A percentile compares a stretch with the other conserved stretches of the same genome.
Evolutionary conservation across 495 filamentous ascomycete species (phyloP).

Genomic region (Penicillium chermesinum): DNA sequence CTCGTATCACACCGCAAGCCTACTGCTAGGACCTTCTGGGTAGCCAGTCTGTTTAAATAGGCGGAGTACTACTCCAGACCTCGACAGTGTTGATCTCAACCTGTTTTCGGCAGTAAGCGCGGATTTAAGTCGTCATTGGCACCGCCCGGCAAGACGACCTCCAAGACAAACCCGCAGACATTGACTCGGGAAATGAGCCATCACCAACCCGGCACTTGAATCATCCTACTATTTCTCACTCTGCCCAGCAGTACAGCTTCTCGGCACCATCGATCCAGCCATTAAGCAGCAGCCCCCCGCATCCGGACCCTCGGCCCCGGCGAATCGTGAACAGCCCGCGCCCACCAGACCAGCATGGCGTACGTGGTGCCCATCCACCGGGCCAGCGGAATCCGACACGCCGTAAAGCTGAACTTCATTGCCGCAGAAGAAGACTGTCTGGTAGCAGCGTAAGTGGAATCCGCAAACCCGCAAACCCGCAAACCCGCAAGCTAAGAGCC

Average conservation of each 20-base stretch:
- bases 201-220: conserved; percentile 1
- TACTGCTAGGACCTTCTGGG: too few relatives aligned
- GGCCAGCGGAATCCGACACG: conserved; percentile 84
- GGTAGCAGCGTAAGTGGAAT: conserved; percentile 70
- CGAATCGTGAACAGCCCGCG: conserved; percentile 5
- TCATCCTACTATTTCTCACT: background rate
- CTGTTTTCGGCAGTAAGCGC: conserved; percentile 25
- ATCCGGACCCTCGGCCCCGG: conserved; percentile 8
- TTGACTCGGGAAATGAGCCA: conserved; percentile 11
- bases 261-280: background rate
- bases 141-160: conserved; percentile 14
- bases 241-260: background rate
- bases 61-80: too few relatives aligned
- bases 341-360: conserved; percentile 56
- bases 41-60: too few relatives aligned
- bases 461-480: too few relatives aligned
- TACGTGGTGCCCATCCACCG: conserved; percentile 92
- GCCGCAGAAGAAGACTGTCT: conserved; percentile 69
- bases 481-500: background rate
- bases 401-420: conserved; percentile 72
- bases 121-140: conserved; percentile 23
- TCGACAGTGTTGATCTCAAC: conserved; percentile 1
- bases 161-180: conserved; percentile 3
- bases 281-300: conserved; percentile 3
- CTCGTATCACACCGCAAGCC: too few relatives aligned